Percentiles rank a stretch among this genome's conserved stretches.
These are phyloP conservation scores for Fusarium pininemorale DNA, from an alignment of 2,329 filamentous ascomycete genomes.

Conservation along the genomic window DNA sequence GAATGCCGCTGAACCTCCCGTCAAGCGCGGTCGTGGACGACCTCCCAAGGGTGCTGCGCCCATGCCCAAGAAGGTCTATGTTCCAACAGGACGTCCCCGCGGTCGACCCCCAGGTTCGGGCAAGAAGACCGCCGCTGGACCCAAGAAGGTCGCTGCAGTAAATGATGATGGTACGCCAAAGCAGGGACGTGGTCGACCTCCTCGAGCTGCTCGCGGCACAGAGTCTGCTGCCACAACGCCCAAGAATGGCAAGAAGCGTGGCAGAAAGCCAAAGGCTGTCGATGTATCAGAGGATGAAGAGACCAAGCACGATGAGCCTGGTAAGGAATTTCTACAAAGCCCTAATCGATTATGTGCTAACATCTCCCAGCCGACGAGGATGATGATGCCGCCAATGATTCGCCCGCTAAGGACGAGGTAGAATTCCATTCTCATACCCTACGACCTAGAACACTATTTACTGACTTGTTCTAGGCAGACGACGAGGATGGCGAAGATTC, in stretches of 20 bases:
- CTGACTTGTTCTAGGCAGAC: slow-evolving; percentile 40
- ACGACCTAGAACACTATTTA: slow-evolving; percentile 37
- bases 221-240: slow-evolving; percentile 24
- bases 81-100: slow-evolving; percentile 56
- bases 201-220: slow-evolving; percentile 36
- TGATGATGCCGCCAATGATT: slow-evolving; percentile 21
- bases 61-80: slow-evolving; percentile 43
- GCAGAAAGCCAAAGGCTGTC: slow-evolving; percentile 43
- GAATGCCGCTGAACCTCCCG: slow-evolving; percentile 52
- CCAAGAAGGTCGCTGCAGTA: slow-evolving; percentile 1
- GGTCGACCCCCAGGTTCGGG: slow-evolving; percentile 57
- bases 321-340: not conserved
- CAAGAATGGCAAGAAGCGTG: slow-evolving; percentile 36
- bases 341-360: not conserved
- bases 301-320: not conserved
- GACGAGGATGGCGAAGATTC: slow-evolving; percentile 36
- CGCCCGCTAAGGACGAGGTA: slow-evolving; percentile 42
- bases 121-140: slow-evolving; percentile 38
- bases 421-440: slow-evolving; percentile 35
- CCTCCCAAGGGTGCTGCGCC: slow-evolving; percentile 49
- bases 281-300: slow-evolving; percentile 26
- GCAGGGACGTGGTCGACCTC: slow-evolving; percentile 43
- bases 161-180: slow-evolving; percentile 21
- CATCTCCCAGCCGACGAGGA: slow-evolving; percentile 25
- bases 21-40: slow-evolving; percentile 50